Evolutionary conservation across 176 grass and related monocot species (phyloP).

Genomic region (Oryza coarctata): DNA sequence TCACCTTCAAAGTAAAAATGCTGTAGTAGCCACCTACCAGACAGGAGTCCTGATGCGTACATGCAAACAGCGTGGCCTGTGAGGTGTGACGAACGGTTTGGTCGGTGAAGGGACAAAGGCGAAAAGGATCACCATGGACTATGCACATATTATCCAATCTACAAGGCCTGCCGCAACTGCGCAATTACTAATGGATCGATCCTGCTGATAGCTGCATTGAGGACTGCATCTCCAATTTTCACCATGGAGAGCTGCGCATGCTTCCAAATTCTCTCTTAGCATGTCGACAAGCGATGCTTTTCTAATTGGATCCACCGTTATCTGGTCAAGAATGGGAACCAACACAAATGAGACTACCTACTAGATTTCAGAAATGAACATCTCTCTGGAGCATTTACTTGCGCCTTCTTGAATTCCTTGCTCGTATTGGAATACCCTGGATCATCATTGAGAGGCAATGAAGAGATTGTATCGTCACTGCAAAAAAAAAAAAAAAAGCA

Average conservation of each 20-base stretch:
- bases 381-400: conserved; percentile 31
- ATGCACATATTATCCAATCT: conserved; percentile 44
- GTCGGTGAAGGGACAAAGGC: background rate
- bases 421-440: conserved; percentile 34
- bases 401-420: conserved; percentile 54
- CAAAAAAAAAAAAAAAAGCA: conserved; percentile 12
- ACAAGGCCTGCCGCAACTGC: conserved; percentile 53
- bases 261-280: conserved; percentile 55
- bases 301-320: conserved; percentile 49
- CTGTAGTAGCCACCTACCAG: background rate
- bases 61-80: background rate
- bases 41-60: background rate
- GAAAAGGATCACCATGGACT: conserved; percentile 1
- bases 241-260: conserved; percentile 58
- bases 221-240: conserved; percentile 37
- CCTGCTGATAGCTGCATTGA: conserved; percentile 52
- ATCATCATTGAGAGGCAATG: conserved; percentile 18
- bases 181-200: conserved; percentile 58
- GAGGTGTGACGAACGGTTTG: background rate
- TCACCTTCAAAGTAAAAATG: background rate
- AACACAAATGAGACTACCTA: background rate
- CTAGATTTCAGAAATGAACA: background rate
- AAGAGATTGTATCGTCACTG: conserved; percentile 56
- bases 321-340: background rate
- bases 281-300: conserved; percentile 48